phyloP scores from a whole-genome alignment of 108 stramenopile genomes.

The Phaeodactylum tricornutum region DNA sequence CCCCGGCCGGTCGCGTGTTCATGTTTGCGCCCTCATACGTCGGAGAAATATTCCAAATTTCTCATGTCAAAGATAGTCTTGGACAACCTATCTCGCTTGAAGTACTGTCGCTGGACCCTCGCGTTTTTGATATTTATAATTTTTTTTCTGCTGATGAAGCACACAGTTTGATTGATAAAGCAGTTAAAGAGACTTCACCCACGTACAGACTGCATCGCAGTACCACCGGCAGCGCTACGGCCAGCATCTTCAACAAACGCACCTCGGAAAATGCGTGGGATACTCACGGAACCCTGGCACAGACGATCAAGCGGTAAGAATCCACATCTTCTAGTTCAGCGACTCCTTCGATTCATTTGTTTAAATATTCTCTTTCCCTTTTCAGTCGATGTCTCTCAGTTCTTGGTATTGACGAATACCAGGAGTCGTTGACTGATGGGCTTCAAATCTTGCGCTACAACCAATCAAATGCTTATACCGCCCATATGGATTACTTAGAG shows the following conservation, averaged over 20 bases:
- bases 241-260: slow-evolving; percentile 29
- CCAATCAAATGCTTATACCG: slow-evolving; percentile 76
- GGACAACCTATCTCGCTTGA: slow-evolving; percentile 51
- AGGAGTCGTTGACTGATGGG: slow-evolving; percentile 79
- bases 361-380: background rate
- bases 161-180: slow-evolving; percentile 42
- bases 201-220: slow-evolving; percentile 58
- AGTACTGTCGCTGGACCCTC: slow-evolving; percentile 49
- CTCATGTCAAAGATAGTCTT: slow-evolving; percentile 44
- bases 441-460: slow-evolving; percentile 94
- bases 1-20: slow-evolving; percentile 77
- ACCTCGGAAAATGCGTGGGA: slow-evolving; percentile 84
- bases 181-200: slow-evolving; percentile 42
- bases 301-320: slow-evolving; percentile 45
- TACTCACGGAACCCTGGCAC: slow-evolving; percentile 62
- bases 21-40: slow-evolving; percentile 78
- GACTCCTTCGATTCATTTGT: background rate
- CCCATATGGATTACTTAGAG: slow-evolving; percentile 87
- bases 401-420: slow-evolving; percentile 80
- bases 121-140: slow-evolving; percentile 81
- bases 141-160: slow-evolving; percentile 64
- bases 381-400: slow-evolving; percentile 42
- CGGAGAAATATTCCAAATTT: slow-evolving; percentile 73
- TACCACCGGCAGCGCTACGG: slow-evolving; percentile 47
- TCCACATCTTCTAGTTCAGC: background rate